phyloP scores from a whole-genome alignment of 805 yeast genomes.

The Ogataea salicorniae region DNA sequence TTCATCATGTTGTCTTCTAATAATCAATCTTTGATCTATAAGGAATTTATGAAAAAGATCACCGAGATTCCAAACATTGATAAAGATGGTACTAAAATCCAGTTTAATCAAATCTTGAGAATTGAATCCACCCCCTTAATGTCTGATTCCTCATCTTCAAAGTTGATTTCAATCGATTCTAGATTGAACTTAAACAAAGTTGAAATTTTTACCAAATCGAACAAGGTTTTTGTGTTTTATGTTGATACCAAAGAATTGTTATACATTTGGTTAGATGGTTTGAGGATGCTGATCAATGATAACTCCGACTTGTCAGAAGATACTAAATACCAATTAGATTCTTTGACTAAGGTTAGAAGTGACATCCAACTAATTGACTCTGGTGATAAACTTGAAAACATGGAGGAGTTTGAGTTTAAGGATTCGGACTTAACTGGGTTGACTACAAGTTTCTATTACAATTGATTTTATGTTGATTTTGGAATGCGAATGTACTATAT shows the following conservation, averaged over 20 bases:
- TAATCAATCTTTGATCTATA: conserved; percentile 53
- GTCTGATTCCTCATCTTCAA: conserved; percentile 30
- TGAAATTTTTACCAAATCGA: conserved; percentile 14
- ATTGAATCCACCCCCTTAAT: conserved; percentile 49
- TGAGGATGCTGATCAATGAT: conserved; percentile 44
- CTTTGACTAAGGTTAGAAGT: conserved; percentile 40
- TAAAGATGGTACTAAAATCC: conserved; percentile 48
- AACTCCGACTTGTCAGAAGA: conserved; percentile 36
- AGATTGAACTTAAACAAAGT: conserved; percentile 33
- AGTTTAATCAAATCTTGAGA: conserved; percentile 44
- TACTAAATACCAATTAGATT: conserved; percentile 39
- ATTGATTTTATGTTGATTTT: conserved; percentile 1
- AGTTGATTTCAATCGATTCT: conserved; percentile 52
- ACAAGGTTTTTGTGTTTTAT: conserved; percentile 48
- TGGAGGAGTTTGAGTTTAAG: conserved; percentile 1
- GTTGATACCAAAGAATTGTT: conserved; percentile 66
- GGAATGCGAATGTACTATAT: background rate
- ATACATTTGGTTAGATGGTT: conserved; percentile 75
- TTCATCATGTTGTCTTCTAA: conserved; percentile 65
- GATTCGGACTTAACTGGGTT: conserved; percentile 7
- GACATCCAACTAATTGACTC: conserved; percentile 45
- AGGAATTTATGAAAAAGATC: conserved; percentile 48
- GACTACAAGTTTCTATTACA: conserved; percentile 13
- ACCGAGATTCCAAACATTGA: conserved; percentile 51
- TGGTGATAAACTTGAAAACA: conserved; percentile 18